Base-by-base conservation (phyloP, 2,329 filamentous ascomycete genomes). In the Coniochaeta sp. region DNA sequence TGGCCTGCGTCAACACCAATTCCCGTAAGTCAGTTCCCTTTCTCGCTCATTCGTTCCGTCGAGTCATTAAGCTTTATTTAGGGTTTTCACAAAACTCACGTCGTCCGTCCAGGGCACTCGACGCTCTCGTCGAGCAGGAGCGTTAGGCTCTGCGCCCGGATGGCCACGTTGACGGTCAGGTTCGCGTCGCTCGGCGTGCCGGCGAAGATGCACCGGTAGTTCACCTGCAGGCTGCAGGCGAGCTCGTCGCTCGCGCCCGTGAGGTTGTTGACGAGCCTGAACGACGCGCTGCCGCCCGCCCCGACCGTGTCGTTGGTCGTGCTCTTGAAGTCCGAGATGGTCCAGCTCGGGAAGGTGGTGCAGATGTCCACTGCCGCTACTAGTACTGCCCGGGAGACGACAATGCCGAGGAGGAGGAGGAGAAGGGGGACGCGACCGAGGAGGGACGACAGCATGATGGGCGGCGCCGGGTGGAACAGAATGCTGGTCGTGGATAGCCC, bases 211-310 rank as follows among this genome's bases (percentile, higher is more conserved):
- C 62, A 63, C 8, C 62, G 58, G 28, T 63, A 63, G 55, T 62
- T 63, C 6, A 62, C 62, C 59, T 63, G 60, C 56, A 63, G 57
- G 22, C 4, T 55, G 58, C 62, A 63, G 5, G n/a, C 52, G 19
- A 63, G 19, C 16, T 59, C 34, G 55, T 62, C 60, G 40, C 12
- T 59, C 16, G 44, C 60, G 55, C 57, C 56, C 26, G 14, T 62
- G 32, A 63, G 60, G 36, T 60, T 56, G 47, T 63, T 63, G 52
- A 54, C 54, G 17, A 63, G 56, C 14, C 38, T 59, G 44, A 61
- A 63, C 4, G 55, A 59, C 7, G 60, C 60, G n/a, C 40, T 57
- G 40, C 60, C 62, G 59, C 57, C 58, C 1, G 28, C 8, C 4
- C 60, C 62, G 22, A 62, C 60, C 2, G 56, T n/a, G 54, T 63